Evolutionary conservation across 2,329 filamentous ascomycete genomes (phyloP), one percentile per base, ranked within the genome.

Genomic region (Ceratocystis smalleyi): DNA sequence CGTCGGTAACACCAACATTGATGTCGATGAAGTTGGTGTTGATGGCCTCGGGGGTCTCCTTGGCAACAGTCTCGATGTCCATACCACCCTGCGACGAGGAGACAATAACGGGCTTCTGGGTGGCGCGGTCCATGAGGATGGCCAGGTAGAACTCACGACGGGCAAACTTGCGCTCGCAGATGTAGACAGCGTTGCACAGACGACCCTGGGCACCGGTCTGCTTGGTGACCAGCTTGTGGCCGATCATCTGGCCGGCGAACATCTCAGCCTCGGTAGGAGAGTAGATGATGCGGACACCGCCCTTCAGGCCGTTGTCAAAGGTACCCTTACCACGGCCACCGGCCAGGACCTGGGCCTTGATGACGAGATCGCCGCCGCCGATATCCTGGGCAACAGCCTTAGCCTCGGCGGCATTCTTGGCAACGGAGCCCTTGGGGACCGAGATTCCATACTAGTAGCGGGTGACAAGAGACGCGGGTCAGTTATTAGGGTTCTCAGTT

Each of bases 171-270:
- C 94, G 91, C 83, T 99, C 94, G 79, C 92, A 95, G 75, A 99
- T 97, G 82, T 95, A 97, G 75, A 99, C 94, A 69, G 91, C 84
- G 78, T 89, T 97, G 84, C 94, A 99, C 75, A 95, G 84, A 76
- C 94, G 90, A 74, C 94, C 94, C 71, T 78, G 83, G 71, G 92
- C 89, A 75, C 94, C 94, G 66, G 94, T 99, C 82, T 99, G 94
- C 85, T 99, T 99, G 77, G 94, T 99, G 78, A 99, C 84, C 77
- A 99, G 90, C 79, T 96, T 96, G 81, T 99, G 92, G 74, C 94
- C 94, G 77, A 99, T 97, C 94, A 99, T 99, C 81, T 99, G 91
- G 71, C 92, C 84, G 71, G 94, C 92, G 75, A 99, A 96, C 85
- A 97, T 96, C 82, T 90, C 88, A 74, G 94, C 94, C 82, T 87